Evolutionary conservation across 2,329 filamentous ascomycete species (phyloP).

Genomic region (Aspergillus sp.): DNA sequence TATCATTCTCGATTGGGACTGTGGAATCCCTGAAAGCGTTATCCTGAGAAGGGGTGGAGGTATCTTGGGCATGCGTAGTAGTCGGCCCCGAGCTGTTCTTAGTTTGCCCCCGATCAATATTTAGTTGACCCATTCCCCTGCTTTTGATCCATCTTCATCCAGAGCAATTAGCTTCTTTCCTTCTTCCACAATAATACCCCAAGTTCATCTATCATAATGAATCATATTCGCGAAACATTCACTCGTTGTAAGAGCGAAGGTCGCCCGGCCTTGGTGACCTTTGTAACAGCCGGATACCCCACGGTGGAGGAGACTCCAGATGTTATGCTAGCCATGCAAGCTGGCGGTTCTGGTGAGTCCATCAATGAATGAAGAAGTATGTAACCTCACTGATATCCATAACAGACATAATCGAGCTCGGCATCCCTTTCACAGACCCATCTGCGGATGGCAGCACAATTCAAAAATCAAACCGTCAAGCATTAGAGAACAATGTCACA

Average conservation of each 20-base stretch:
- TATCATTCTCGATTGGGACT: too few species aligned
- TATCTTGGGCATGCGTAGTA: too few species aligned
- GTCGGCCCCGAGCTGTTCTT: too few species aligned
- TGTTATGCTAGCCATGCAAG: constrained; percentile 84
- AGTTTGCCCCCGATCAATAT: too few species aligned
- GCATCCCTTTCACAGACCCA: constrained; percentile 94
- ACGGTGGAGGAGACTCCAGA: constrained; percentile 75
- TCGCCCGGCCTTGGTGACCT: constrained; percentile 82
- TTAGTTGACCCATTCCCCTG: too few species aligned
- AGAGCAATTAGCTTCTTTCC: too few species aligned
- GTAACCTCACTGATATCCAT: not conserved
- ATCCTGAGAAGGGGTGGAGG: too few species aligned
- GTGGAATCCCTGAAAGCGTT: too few species aligned
- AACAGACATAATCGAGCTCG: constrained; percentile 88
- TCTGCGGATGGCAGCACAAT: constrained; percentile 98
- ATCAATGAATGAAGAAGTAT: not conserved
- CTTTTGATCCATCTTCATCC: too few species aligned
- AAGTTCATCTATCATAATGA: constrained; percentile 32
- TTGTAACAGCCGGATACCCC: constrained; percentile 93
- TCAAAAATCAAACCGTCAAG: constrained; percentile 88
- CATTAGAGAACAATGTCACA: constrained; percentile 83
- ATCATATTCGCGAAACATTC: constrained; percentile 53
- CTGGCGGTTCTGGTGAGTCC: constrained; percentile 74
- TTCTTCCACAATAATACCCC: too few species aligned
- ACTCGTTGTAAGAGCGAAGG: constrained; percentile 53